Evolutionary conservation across 129 eudicot species (phyloP).

Genomic region (Artemisia annua): DNA sequence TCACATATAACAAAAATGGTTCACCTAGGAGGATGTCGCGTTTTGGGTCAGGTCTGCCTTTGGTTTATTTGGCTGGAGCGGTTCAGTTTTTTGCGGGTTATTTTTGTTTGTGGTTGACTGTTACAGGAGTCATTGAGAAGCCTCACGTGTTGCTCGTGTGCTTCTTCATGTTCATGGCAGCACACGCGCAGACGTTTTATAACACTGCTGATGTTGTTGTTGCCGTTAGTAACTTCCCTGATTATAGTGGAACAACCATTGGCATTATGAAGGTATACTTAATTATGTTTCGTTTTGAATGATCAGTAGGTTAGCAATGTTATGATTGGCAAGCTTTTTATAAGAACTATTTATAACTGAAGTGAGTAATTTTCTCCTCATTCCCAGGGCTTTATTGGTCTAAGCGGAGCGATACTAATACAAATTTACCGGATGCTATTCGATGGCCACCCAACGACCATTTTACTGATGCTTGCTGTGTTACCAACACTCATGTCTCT

Average conservation of each 20-base stretch:
- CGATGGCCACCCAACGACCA: slow-evolving; percentile 51
- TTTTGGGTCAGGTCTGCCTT: slow-evolving; percentile 46
- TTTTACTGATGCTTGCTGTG: slow-evolving; percentile 70
- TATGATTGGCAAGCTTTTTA: too few species aligned
- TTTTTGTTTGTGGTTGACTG: slow-evolving; percentile 72
- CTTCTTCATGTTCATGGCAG: slow-evolving; percentile 70
- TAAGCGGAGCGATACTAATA: slow-evolving; percentile 84
- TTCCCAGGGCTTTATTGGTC: slow-evolving; percentile 87
- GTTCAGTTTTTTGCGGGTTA: slow-evolving; percentile 72
- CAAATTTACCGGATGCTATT: slow-evolving; percentile 64
- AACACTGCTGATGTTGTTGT: slow-evolving; percentile 78
- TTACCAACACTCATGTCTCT: slow-evolving; percentile 57
- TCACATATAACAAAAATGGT: slow-evolving; percentile 11
- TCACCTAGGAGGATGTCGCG: not conserved
- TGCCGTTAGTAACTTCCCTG: slow-evolving; percentile 73
- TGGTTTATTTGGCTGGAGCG: slow-evolving; percentile 73
- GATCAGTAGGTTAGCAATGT: not conserved
- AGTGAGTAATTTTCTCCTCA: not conserved
- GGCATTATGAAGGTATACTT: slow-evolving; percentile 88
- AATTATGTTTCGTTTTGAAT: not conserved
- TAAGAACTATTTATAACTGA: too few species aligned
- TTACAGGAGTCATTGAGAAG: slow-evolving; percentile 47
- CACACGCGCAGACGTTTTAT: slow-evolving; percentile 92
- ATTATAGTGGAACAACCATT: slow-evolving; percentile 69
- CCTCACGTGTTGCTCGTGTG: slow-evolving; percentile 64